phyloP scores from a whole-genome alignment of 2,329 filamentous ascomycete genomes.

The Aspergillus flavus region DNA sequence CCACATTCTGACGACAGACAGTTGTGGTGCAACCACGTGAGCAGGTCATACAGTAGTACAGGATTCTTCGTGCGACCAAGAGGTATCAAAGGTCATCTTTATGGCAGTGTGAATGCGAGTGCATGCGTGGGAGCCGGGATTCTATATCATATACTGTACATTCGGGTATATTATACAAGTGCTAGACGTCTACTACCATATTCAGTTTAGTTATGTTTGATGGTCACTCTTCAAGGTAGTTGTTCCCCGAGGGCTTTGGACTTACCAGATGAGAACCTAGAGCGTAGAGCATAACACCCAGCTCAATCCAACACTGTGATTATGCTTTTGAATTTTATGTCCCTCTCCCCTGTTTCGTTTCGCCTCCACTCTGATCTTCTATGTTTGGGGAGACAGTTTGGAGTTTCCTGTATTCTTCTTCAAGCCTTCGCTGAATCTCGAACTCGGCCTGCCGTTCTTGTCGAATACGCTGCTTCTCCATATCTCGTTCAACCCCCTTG shows the following conservation, averaged over 20 bases:
- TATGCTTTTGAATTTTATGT: constrained; percentile 21
- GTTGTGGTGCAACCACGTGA: background rate
- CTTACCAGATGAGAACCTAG: constrained; percentile 10
- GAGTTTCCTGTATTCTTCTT: constrained; percentile 86
- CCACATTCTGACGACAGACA: background rate
- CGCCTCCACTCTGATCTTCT: constrained; percentile 24
- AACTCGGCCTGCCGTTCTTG: constrained; percentile 91
- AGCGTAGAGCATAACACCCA: background rate
- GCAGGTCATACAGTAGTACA: background rate
- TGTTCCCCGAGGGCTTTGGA: background rate
- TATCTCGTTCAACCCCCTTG: constrained; percentile 86
- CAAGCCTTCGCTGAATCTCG: constrained; percentile 81
- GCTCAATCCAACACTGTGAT: background rate
- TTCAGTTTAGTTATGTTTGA: background rate
- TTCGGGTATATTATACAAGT: constrained; percentile 21
- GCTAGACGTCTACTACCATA: background rate
- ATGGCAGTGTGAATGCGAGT: background rate
- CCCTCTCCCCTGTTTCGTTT: constrained; percentile 21
- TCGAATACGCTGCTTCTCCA: constrained; percentile 91
- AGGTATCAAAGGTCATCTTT: background rate
- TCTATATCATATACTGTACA: constrained; percentile 20
- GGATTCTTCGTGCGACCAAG: background rate
- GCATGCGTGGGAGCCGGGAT: constrained; percentile 2
- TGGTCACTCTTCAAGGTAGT: background rate
- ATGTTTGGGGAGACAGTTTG: constrained; percentile 70